Base-by-base conservation (phyloP, 1,139 yeast species). In the Hyphopichia pseudoburtonii region DNA sequence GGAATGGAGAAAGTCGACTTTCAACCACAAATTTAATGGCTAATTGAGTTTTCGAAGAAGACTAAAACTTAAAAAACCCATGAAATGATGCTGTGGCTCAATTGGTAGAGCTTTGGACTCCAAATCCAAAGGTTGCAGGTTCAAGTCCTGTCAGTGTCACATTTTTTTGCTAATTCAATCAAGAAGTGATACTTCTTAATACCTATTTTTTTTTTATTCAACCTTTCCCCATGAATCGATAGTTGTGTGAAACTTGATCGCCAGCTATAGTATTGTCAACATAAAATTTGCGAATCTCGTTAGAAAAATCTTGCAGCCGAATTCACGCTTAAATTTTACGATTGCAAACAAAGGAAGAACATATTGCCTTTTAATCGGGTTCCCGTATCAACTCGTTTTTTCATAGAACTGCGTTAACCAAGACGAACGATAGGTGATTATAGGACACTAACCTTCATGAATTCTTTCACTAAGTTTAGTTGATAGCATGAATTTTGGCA, bases 71-170 rank as follows among this genome's bases (percentile, higher is more conserved):
- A 21, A 21, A 21, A 21, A 21, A 21, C 7, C 9, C 16, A 25
- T 5, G 17, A 12, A n/a, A 28, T 37, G 60, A 48, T 53, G 56
- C 57, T 52, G 60, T 56, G 58, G 60, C 60, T 54, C 60, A 56
- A 54, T 45, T 56, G 60, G 60, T 51, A 56, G 60, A 54, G 60
- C 53, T 48, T 54, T 50, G 50, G 60, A 52, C 47, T 56, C 60
- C 60, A 56, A 48, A 52, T 52, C 61, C 50, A 49, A 54, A 50
- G 61, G 61, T 55, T 54, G 60, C 60, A 54, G 59, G 61, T 56
- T 56, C 61, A 51, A 56, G 54, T 56, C 61, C 59, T 56, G 61
- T 53, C 58, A 53, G 59, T 52, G 58, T 49, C 61, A 56, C 18
- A 24, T 34, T 36, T 34, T 34, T 23, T 25, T 18, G n/a, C n/a